Percentiles rank a stretch among this genome's conserved stretches.
These are phyloP conservation scores for Aspergillus tamarii DNA, from an alignment of 2,329 filamentous ascomycete species.

Conservation along the genomic window DNA sequence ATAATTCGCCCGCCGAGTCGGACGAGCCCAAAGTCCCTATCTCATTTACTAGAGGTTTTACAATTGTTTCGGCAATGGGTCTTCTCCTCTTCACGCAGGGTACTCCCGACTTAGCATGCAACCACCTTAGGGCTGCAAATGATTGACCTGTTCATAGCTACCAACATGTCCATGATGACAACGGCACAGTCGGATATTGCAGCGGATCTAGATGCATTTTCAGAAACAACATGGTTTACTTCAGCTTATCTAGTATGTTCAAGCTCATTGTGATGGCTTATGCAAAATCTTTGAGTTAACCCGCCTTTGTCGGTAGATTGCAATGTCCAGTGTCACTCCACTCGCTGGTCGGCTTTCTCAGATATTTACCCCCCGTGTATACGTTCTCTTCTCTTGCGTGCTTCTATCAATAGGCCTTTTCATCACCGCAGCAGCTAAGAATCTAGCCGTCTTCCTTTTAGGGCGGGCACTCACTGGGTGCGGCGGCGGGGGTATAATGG, in stretches of 20 bases:
- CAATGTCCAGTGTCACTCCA: constrained; percentile 63
- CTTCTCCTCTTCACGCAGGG: constrained; percentile 24
- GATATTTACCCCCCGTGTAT: constrained; percentile 70
- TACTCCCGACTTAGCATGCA: constrained; percentile 1
- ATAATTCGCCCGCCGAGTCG: constrained; percentile 1
- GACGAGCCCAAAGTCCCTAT: constrained; percentile 4
- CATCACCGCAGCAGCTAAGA: constrained; percentile 64
- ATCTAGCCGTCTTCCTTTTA: constrained; percentile 65
- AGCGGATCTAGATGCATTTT: constrained; percentile 72
- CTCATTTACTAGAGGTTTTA: constrained; percentile 16
- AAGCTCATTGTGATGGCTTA: background rate
- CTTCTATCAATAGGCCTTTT: constrained; percentile 65
- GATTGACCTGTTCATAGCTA: constrained; percentile 41
- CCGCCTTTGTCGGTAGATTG: constrained; percentile 50
- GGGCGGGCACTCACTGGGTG: constrained; percentile 70
- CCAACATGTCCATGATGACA: constrained; percentile 79
- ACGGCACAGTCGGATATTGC: constrained; percentile 80
- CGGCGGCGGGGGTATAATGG: constrained; percentile 73
- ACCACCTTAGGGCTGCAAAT: background rate
- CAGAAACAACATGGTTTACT: constrained; percentile 77
- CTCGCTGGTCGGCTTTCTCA: constrained; percentile 72
- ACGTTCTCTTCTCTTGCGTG: constrained; percentile 65
- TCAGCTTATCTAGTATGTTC: constrained; percentile 66
- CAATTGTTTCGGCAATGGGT: constrained; percentile 19
- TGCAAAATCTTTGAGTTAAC: background rate